Percentiles rank a stretch among this genome's conserved stretches.
phyloP scores from a whole-genome alignment of 1,284 basidiomycete genomes.

The Salmacisia buchloeana region DNA sequence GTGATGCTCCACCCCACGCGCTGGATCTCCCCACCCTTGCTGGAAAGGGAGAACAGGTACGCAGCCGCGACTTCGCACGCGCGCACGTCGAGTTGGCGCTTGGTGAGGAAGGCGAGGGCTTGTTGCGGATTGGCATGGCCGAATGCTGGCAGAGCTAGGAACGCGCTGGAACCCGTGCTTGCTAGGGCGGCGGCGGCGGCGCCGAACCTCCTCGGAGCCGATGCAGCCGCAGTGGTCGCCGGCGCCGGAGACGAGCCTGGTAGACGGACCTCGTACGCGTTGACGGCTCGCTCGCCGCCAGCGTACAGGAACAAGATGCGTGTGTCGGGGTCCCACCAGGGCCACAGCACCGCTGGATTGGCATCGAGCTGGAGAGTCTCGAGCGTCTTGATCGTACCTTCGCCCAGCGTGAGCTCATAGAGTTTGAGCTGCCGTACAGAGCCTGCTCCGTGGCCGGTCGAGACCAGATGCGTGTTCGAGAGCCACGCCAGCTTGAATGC shows the following conservation, averaged over 20 bases:
- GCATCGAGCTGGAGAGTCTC: conserved; percentile 51
- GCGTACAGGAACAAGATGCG: conserved; percentile 53
- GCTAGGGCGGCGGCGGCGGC: conserved; percentile 2
- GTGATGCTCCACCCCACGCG: conserved; percentile 54
- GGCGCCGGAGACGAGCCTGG: neutral
- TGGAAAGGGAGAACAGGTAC: conserved; percentile 69
- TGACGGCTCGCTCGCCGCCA: conserved; percentile 54
- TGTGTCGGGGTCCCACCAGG: conserved; percentile 54
- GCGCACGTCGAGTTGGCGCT: conserved; percentile 51
- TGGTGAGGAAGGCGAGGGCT: conserved; percentile 52
- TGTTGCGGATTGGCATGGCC: conserved; percentile 52
- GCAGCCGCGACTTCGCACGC: conserved; percentile 68
- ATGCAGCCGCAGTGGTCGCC: neutral
- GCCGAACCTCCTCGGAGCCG: conserved; percentile 10
- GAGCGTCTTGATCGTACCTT: conserved; percentile 24
- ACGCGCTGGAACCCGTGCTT: neutral
- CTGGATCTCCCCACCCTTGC: conserved; percentile 59
- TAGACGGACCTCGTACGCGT: conserved; percentile 51
- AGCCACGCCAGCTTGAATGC: conserved; percentile 54
- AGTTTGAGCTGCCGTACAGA: conserved; percentile 54
- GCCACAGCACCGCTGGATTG: conserved; percentile 54
- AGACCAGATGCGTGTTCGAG: conserved; percentile 48
- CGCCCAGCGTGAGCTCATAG: conserved; percentile 30
- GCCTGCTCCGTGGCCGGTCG: conserved; percentile 53
- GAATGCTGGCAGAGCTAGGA: conserved; percentile 32